phyloP scores from a whole-genome alignment of 2,329 filamentous ascomycete species.

The Microthyrium microscopicum region DNA sequence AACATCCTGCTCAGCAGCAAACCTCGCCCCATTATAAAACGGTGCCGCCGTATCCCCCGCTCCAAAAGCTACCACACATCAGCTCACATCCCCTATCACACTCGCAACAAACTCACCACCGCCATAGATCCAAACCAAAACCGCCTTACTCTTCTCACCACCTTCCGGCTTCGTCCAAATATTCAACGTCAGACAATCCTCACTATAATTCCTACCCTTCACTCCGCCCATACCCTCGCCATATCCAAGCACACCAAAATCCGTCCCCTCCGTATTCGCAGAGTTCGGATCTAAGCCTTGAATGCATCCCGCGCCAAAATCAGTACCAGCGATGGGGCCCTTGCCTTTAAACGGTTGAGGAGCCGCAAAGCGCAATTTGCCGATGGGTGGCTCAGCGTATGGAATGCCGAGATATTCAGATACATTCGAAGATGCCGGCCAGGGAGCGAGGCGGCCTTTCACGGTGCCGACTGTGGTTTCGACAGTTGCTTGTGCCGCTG shows the following conservation, averaged over 20 bases:
- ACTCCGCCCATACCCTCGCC: background rate
- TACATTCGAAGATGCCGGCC: slow-evolving; percentile 10
- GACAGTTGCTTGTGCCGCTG: background rate
- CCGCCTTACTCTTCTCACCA: slow-evolving; percentile 4
- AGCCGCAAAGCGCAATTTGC: slow-evolving; percentile 14
- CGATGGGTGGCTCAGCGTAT: slow-evolving; percentile 13
- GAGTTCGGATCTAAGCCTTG: background rate
- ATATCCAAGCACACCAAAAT: too few relatives aligned
- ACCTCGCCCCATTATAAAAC: slow-evolving; percentile 16
- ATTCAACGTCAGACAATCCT: slow-evolving; percentile 18
- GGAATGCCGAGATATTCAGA: slow-evolving; percentile 16
- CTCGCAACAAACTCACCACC: slow-evolving; percentile 5
- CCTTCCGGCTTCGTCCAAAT: slow-evolving; percentile 10
- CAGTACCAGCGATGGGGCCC: slow-evolving; percentile 8
- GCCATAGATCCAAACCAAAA: slow-evolving; percentile 8
- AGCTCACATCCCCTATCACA: background rate
- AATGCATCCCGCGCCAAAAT: slow-evolving; percentile 8
- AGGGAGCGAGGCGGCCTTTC: slow-evolving; percentile 14
- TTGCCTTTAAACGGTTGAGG: slow-evolving; percentile 11
- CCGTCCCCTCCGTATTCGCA: background rate
- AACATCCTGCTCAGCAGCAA: slow-evolving; percentile 15
- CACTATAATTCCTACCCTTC: slow-evolving; percentile 11
- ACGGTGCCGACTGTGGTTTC: slow-evolving; percentile 10
- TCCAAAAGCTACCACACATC: too few relatives aligned
- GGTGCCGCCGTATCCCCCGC: slow-evolving; percentile 9